Conservation (phyloP, 2,329 filamentous ascomycete genomes). For the Ceratocystis eucalypticola region DNA sequence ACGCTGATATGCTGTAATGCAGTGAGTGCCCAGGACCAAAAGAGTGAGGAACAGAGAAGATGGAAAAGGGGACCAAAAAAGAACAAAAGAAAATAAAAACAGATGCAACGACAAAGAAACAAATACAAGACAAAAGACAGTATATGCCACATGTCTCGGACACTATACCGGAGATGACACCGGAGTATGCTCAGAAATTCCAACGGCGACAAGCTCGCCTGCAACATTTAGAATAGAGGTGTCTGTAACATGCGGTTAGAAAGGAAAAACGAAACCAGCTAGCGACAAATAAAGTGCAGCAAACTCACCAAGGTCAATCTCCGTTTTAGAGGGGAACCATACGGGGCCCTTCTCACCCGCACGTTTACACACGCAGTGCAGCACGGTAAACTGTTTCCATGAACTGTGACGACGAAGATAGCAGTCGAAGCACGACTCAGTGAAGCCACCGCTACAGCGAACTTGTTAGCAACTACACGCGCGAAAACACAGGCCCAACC, state of each 20-base stretch:
- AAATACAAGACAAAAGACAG: not conserved
- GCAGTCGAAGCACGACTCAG: constrained; percentile 16
- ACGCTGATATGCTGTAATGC: constrained; percentile 1
- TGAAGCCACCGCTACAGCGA: constrained; percentile 15
- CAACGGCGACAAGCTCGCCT: constrained; percentile 11
- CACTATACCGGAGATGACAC: constrained; percentile 6
- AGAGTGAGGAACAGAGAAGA: not conserved
- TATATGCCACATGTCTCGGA: too few species aligned
- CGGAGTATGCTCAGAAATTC: constrained; percentile 6
- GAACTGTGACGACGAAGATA: constrained; percentile 15
- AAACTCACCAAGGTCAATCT: constrained; percentile 17
- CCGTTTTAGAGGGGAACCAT: constrained; percentile 18
- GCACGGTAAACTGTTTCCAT: constrained; percentile 15
- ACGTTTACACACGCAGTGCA: constrained; percentile 17
- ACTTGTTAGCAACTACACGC: not conserved
- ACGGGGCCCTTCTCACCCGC: constrained; percentile 14
- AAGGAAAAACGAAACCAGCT: not conserved
- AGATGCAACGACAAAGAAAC: not conserved
- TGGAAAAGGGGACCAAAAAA: not conserved
- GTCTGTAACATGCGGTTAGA: constrained; percentile 8
- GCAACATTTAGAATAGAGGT: constrained; percentile 11
- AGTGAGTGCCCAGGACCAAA: not conserved
- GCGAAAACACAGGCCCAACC: not conserved
- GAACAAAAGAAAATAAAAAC: not conserved
- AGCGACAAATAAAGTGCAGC: not conserved